Evolutionary conservation across 192 early-diverging fungal species (phyloP), one percentile per base, ranked within the genome.

Genomic region (Chytriomyces sp.): DNA sequence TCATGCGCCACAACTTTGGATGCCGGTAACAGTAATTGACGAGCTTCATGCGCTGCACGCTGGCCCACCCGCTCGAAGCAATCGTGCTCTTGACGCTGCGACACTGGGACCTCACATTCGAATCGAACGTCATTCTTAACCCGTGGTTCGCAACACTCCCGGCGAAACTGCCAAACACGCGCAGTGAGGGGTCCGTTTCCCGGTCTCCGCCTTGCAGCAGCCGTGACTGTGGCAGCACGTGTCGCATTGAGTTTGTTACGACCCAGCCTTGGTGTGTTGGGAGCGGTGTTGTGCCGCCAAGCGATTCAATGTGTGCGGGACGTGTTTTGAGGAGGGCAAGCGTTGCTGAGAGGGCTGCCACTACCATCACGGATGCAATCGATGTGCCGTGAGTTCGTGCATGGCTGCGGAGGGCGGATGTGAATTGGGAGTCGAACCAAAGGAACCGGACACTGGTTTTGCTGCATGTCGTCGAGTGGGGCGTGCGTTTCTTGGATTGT

Each of bases 201-300:
- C 80, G 78, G 61, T 80, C 81, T 8, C 67, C 79, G 8, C 85
- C 85, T 16, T 79, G 9, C 26, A 86, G 8, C 45, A 86, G 79
- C 6, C 49, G 43, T 6, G 85, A 86, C 23, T 70, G 24, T 7
- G 86, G 86, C 1, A 87, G 71, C 57, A 87, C 28, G 79, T 84
- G 77, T 11, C 86, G 78, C 24, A 82, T 64, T 7, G 67, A 72
- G 59, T 65, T 80, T 24, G 86, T 87, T 0, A 86, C 80, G 5
- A 87, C 82, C 86, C 86, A 87, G 4, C 82, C 84, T 69, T 86
- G 84, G 61, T 82, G 77, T 1, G 59, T 64, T 3, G 86, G 86
- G 5, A 57, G 53, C 1, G 63, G n/a, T 73, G 28, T 20, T 60
- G 45, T 53, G 79, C 69, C 45, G 65, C 60, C 20, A 49, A 46